Conservation (phyloP, 495 filamentous ascomycete species). For the Cercophora samala region DNA sequence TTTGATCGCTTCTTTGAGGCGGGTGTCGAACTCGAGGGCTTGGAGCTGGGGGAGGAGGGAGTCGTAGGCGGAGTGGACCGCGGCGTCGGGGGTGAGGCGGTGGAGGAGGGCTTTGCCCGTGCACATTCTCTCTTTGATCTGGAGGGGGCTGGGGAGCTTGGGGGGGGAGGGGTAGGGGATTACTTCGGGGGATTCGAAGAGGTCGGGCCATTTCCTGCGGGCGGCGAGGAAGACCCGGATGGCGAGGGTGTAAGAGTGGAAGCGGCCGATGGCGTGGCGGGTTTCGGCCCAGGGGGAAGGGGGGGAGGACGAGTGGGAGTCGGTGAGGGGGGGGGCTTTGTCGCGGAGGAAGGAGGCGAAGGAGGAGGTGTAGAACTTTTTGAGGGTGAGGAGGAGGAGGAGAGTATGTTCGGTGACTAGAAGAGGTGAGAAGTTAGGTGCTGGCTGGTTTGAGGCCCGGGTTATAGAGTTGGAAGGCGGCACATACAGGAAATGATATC, state of each 20-base stretch:
- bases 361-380: not conserved
- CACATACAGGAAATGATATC: too few relatives aligned
- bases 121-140: not conserved
- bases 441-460: not conserved
- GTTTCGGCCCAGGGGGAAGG: conserved; percentile 17
- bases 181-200: conserved; percentile 22
- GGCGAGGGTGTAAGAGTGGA: conserved; percentile 21
- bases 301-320: not conserved
- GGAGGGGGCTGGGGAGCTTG: not conserved
- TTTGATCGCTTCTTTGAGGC: not conserved
- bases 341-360: conserved; percentile 9
- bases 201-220: conserved; percentile 20
- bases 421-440: not conserved
- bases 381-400: not conserved
- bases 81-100: conserved; percentile 1
- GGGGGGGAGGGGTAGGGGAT: conserved; percentile 12
- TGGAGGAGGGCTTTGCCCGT: conserved; percentile 13
- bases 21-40: conserved; percentile 5
- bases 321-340: not conserved
- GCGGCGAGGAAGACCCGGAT: conserved; percentile 13
- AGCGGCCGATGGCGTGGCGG: conserved; percentile 19
- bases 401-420: not conserved
- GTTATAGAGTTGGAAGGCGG: not conserved
- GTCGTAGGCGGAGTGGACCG: not conserved
- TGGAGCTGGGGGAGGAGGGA: not conserved